Conservation (phyloP, 2,329 filamentous ascomycete genomes). For the Lasiodiplodia hormozganensis region DNA sequence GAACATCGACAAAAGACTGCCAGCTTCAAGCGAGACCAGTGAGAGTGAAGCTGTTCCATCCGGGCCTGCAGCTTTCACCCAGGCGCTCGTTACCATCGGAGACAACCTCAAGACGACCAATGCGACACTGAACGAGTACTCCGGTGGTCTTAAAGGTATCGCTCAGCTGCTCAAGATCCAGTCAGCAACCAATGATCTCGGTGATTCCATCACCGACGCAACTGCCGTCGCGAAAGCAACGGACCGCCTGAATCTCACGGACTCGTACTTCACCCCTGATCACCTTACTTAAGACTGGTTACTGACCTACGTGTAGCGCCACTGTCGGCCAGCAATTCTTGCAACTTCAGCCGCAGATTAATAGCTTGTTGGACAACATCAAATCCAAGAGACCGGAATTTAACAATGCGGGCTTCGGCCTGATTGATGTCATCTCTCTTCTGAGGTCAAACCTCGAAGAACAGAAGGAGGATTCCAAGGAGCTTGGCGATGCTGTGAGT, state of each 20-base stretch:
- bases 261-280: not conserved
- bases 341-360: slow-evolving; percentile 8
- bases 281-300: accelerated
- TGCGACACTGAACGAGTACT: slow-evolving; percentile 6
- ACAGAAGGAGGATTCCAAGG: not conserved
- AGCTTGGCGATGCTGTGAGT: slow-evolving; percentile 15
- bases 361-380: slow-evolving; percentile 22
- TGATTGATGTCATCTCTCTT: slow-evolving; percentile 16
- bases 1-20: not conserved
- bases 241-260: not conserved
- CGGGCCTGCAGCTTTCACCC: not conserved
- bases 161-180: slow-evolving; percentile 22
- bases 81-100: slow-evolving; percentile 1
- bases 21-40: not conserved
- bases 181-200: not conserved
- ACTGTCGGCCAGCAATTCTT: slow-evolving; percentile 21
- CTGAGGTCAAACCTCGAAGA: slow-evolving; percentile 5
- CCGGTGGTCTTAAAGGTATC: slow-evolving; percentile 14
- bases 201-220: slow-evolving; percentile 5
- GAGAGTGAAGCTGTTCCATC: not conserved
- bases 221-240: slow-evolving; percentile 15
- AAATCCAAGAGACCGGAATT: slow-evolving; percentile 15
- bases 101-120: slow-evolving; percentile 15
- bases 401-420: slow-evolving; percentile 12
- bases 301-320: not conserved